Evolutionary conservation across 352 stramenopile species (phyloP).

Genomic region (Elongisporangium senticosum): DNA sequence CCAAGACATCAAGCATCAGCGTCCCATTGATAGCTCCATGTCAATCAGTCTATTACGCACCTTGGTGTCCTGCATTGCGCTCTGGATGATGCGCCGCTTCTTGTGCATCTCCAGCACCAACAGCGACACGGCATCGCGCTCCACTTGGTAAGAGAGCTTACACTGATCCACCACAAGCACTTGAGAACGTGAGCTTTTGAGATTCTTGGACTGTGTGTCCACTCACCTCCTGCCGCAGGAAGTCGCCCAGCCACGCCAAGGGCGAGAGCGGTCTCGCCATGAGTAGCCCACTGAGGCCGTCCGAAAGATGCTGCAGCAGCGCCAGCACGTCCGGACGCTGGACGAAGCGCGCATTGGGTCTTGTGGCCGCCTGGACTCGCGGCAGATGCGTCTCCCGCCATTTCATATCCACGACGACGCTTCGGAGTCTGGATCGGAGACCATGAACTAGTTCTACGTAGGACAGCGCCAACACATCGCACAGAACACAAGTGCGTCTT

Average conservation of each 20-base stretch:
- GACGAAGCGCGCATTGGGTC: conserved; percentile 40
- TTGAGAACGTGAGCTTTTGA: not conserved
- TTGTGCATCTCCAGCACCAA: conserved; percentile 65
- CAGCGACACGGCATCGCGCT: conserved; percentile 28
- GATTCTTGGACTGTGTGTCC: not conserved
- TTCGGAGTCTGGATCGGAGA: not conserved
- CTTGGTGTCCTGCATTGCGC: conserved; percentile 41
- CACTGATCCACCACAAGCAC: conserved; percentile 22
- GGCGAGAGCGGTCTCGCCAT: conserved; percentile 38
- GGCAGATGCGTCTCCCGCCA: conserved; percentile 25
- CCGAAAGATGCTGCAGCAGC: conserved; percentile 47
- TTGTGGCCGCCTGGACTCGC: conserved; percentile 13
- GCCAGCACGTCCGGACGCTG: conserved; percentile 18
- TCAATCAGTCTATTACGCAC: not conserved
- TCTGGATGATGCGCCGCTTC: conserved; percentile 60
- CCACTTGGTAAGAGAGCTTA: conserved; percentile 48
- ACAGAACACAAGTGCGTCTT: not conserved
- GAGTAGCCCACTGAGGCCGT: conserved; percentile 39
- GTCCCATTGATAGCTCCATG: not conserved
- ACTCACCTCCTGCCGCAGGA: conserved; percentile 42
- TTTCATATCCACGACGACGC: not conserved
- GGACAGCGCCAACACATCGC: not conserved
- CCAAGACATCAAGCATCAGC: not conserved
- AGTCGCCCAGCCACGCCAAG: conserved; percentile 53
- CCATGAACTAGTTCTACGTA: too few relatives aligned